Percentiles rank a stretch among this genome's conserved stretches.
Evolutionary conservation across 2,329 filamentous ascomycete species (phyloP).

Genomic region (Colletotrichum gloeosporioides): DNA sequence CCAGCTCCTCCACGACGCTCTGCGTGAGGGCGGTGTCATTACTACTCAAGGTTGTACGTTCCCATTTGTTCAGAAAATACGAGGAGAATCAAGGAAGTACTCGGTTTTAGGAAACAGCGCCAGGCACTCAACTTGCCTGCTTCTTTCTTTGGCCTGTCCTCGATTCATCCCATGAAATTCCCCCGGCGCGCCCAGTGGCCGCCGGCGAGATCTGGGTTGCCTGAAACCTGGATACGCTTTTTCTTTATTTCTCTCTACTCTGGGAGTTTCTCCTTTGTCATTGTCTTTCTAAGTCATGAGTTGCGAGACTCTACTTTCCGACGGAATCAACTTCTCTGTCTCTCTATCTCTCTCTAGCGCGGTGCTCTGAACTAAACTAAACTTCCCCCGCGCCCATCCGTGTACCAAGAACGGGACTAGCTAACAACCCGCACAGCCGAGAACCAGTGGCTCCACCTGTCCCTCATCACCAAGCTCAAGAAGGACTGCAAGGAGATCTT

Average conservation of each 20-base stretch:
- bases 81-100: conserved; percentile 20
- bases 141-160: conserved; percentile 25
- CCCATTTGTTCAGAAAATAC: conserved; percentile 60
- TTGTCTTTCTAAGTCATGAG: background rate
- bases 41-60: conserved; percentile 99
- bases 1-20: conserved; percentile 86
- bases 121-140: conserved; percentile 33
- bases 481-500: conserved; percentile 97
- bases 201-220: conserved; percentile 6
- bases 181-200: conserved; percentile 7
- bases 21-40: conserved; percentile 96
- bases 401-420: conserved; percentile 4
- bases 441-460: conserved; percentile 98
- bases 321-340: background rate
- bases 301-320: background rate
- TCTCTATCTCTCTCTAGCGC: background rate
- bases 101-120: background rate
- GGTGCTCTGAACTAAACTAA: background rate
- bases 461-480: conserved; percentile 93
- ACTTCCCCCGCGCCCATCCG: background rate
- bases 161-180: conserved; percentile 7
- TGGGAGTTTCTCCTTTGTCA: conserved; percentile 12
- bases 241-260: background rate
- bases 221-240: conserved; percentile 6
- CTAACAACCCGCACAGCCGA: conserved; percentile 70